Evolutionary conservation across 768 basidiomycete species (phyloP).

Genomic region (Calocybe cyanea): DNA sequence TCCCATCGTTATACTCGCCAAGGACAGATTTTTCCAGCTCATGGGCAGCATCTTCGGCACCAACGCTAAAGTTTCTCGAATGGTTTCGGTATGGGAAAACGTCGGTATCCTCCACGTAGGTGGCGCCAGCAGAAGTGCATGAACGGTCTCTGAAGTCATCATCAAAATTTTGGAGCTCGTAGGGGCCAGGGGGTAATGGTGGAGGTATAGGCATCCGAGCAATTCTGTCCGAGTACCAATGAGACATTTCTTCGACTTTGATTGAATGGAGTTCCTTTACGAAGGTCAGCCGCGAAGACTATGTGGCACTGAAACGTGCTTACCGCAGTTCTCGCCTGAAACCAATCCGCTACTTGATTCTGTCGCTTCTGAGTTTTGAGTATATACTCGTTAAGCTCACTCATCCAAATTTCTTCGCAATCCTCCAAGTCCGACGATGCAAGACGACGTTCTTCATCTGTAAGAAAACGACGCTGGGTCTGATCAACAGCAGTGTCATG

Average conservation of each 20-base stretch:
- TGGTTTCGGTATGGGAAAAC: constrained; percentile 21
- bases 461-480: constrained; percentile 24
- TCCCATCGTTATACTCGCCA: constrained; percentile 26
- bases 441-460: constrained; percentile 42
- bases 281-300: constrained; percentile 2
- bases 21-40: constrained; percentile 56
- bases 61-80: constrained; percentile 30
- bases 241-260: constrained; percentile 57
- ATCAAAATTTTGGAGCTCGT: constrained; percentile 19
- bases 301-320: constrained; percentile 17
- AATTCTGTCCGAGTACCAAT: constrained; percentile 51
- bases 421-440: constrained; percentile 80
- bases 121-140: constrained; percentile 19
- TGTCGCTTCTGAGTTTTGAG: constrained; percentile 70
- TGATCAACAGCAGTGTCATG: constrained; percentile 22
- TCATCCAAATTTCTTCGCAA: constrained; percentile 72
- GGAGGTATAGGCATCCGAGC: constrained; percentile 39
- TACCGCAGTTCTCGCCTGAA: constrained; percentile 64
- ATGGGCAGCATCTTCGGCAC: constrained; percentile 53
- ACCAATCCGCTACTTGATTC: constrained; percentile 70
- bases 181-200: constrained; percentile 26
- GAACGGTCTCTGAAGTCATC: constrained; percentile 22
- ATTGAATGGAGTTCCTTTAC: constrained; percentile 66
- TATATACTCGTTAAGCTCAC: constrained; percentile 65
- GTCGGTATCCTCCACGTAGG: constrained; percentile 28